A percentile compares a stretch with the other conserved stretches of the same genome.
Conservation (phyloP, 441 rosid species). For the Arabidopsis lyrata region DNA sequence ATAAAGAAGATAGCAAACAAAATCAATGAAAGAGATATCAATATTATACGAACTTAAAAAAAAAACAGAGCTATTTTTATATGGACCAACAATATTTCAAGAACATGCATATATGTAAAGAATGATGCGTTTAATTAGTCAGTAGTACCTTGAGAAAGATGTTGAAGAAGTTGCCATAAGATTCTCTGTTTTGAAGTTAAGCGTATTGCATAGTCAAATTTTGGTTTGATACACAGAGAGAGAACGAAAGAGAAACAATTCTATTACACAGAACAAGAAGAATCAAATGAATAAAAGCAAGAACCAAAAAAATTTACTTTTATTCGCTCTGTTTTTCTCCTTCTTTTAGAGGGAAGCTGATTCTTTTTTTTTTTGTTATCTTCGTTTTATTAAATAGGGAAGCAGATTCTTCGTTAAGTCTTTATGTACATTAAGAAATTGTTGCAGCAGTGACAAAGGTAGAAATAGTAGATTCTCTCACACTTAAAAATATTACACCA, state of each 20-base stretch:
- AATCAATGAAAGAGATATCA: neutral
- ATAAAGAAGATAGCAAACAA: slow-evolving; percentile 8
- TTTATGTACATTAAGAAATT: slow-evolving; percentile 19
- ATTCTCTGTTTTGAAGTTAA: slow-evolving; percentile 1
- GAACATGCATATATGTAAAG: neutral
- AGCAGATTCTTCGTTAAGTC: slow-evolving; percentile 32
- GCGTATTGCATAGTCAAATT: slow-evolving; percentile 12
- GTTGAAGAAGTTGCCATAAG: slow-evolving; percentile 12
- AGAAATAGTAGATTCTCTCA: neutral
- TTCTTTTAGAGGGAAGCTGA: slow-evolving; percentile 46
- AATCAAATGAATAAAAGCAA: slow-evolving; percentile 16
- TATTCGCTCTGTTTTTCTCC: slow-evolving; percentile 33
- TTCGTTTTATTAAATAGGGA: neutral
- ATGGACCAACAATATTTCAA: slow-evolving; percentile 20
- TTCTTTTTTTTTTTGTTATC: slow-evolving; percentile 19
- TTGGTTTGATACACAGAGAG: neutral
- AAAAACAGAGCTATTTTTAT: neutral
- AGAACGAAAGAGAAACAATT: slow-evolving; percentile 18
- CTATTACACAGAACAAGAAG: neutral
- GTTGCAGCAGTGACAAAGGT: slow-evolving; percentile 27
- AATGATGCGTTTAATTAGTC: slow-evolving; percentile 15
- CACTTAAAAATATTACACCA: neutral
- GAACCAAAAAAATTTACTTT: neutral
- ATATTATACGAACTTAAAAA: neutral
- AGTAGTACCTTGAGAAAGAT: slow-evolving; percentile 28